Conservation (phyloP, 371 early-diverging fungal genomes). For the Rhizopus sp. region DNA sequence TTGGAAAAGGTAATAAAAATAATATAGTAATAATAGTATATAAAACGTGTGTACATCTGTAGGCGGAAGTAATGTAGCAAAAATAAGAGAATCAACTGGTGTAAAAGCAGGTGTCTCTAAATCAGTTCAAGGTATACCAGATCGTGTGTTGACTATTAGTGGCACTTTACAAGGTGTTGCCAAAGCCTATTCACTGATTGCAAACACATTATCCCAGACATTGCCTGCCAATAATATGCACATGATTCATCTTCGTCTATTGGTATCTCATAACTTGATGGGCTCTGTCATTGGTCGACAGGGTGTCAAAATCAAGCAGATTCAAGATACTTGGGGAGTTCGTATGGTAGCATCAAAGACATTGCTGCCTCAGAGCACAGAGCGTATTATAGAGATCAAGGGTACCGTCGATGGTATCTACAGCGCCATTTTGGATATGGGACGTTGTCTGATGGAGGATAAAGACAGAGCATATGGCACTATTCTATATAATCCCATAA, state of each 20-base stretch:
- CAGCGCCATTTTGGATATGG: constrained; percentile 73
- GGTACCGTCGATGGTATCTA: constrained; percentile 73
- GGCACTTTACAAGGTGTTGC: constrained; percentile 80
- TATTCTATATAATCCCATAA: constrained; percentile 50
- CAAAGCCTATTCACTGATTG: constrained; percentile 61
- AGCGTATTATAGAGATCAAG: constrained; percentile 82
- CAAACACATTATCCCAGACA: constrained; percentile 81
- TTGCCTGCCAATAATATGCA: constrained; percentile 11
- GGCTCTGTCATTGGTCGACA: constrained; percentile 88
- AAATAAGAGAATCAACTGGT: constrained; percentile 78
- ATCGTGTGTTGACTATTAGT: constrained; percentile 83
- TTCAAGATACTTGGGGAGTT: constrained; percentile 81
- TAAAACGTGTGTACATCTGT: constrained; percentile 41
- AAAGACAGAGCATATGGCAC: constrained; percentile 51
- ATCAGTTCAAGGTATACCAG: constrained; percentile 79
- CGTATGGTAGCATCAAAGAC: constrained; percentile 85
- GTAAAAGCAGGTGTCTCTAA: constrained; percentile 89
- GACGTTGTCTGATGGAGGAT: constrained; percentile 48
- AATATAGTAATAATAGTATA: constrained; percentile 40
- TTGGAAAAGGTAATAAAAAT: constrained; percentile 68
- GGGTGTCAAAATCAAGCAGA: constrained; percentile 84
- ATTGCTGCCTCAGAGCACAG: constrained; percentile 83
- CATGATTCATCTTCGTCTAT: constrained; percentile 60
- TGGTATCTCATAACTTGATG: constrained; percentile 85
- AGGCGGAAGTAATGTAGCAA: constrained; percentile 81